Conservation (phyloP, 352 stramenopile species). For the Globisporangium megalacanthum region DNA sequence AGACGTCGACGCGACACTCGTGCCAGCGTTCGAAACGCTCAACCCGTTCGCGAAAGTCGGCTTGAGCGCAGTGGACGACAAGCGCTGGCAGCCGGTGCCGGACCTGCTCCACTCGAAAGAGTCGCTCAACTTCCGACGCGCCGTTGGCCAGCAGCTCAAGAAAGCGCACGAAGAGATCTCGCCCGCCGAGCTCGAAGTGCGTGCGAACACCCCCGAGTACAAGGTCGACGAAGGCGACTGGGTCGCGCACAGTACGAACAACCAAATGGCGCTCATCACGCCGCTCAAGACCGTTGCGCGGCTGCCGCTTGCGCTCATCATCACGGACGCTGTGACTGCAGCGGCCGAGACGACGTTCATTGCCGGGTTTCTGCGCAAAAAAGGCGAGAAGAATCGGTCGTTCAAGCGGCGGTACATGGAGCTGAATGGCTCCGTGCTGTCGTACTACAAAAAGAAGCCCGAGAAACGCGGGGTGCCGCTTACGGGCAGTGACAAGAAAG, state of each 20-base stretch:
- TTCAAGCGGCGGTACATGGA: constrained; percentile 86
- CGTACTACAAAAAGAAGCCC: constrained; percentile 86
- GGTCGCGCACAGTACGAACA: constrained; percentile 81
- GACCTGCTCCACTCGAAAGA: constrained; percentile 79
- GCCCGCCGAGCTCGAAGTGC: constrained; percentile 74
- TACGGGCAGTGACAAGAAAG: constrained; percentile 66
- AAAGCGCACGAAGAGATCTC: constrained; percentile 78
- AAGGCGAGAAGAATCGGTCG: constrained; percentile 77
- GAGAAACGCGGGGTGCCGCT: constrained; percentile 74
- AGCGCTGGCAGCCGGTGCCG: constrained; percentile 72
- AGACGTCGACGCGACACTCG: constrained; percentile 36
- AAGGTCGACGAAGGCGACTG: constrained; percentile 83
- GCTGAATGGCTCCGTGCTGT: constrained; percentile 59
- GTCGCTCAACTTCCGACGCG: constrained; percentile 70
- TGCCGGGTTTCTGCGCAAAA: constrained; percentile 73
- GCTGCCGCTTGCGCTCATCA: constrained; percentile 67
- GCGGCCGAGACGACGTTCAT: constrained; percentile 20
- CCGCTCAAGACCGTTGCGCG: constrained; percentile 78
- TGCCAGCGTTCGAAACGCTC: constrained; percentile 67
- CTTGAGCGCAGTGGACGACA: constrained; percentile 38
- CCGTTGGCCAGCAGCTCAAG: constrained; percentile 70
- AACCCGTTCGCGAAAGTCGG: constrained; percentile 70
- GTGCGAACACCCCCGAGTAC: constrained; percentile 87
- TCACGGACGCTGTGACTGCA: constrained; percentile 30
- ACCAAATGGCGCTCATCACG: constrained; percentile 74